These are phyloP conservation scores for Dryadomyces quercus-mongolicae DNA, from an alignment of 2,329 filamentous ascomycete species.

Conservation along the genomic window DNA sequence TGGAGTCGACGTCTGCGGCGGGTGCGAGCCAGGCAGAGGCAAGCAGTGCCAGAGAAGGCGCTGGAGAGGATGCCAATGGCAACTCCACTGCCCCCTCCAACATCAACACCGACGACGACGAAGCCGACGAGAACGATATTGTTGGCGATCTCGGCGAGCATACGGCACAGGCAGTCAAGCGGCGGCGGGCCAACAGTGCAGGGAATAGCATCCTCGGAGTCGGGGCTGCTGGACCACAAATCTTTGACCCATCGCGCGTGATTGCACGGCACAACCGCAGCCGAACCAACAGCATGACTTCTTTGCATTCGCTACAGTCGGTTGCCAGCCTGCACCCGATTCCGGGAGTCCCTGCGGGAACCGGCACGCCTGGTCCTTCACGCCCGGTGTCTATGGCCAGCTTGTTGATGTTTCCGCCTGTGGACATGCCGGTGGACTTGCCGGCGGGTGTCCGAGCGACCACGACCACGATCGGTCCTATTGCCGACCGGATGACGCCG, in stretches of 20 bases:
- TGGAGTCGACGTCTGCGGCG: not conserved
- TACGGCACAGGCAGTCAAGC: not conserved
- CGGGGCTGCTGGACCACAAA: not conserved
- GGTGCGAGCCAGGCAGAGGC: no score
- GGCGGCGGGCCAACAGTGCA: constrained; percentile 2
- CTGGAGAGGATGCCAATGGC: no score
- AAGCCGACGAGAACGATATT: constrained; percentile 1
- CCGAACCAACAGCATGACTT: constrained; percentile 8
- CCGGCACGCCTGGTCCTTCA: not conserved
- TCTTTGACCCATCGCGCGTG: constrained; percentile 9
- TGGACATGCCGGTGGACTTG: not conserved
- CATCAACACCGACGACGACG: constrained; percentile 1
- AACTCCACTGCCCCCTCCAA: no score
- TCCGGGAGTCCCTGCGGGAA: not conserved
- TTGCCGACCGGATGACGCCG: constrained; percentile 7
- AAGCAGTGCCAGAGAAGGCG: not conserved
- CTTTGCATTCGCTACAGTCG: constrained; percentile 7
- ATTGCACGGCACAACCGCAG: constrained; percentile 9
- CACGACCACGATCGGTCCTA: not conserved
- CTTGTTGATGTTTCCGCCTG: not conserved
- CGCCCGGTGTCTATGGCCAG: not conserved
- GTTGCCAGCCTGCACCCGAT: not conserved
- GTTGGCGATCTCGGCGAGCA: constrained; percentile 3
- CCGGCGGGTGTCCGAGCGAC: not conserved
- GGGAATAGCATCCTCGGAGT: not conserved